Evolutionary conservation across 78 protist species (phyloP).

Genomic region (slime mould (Dictyostelium discoideum)): dicty_2.7 NC_007091.3:92501-93000

Average conservation of each 20-base stretch:
- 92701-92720: slow-evolving; percentile 62
- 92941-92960: slow-evolving; percentile 35
- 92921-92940: slow-evolving; percentile 58
- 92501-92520: slow-evolving; percentile 65
- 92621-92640: slow-evolving; percentile 54
- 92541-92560: slow-evolving; percentile 1
- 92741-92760: slow-evolving; percentile 10
- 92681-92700: slow-evolving; percentile 22
- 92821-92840: too few relatives aligned
- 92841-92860: neutral
- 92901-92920: slow-evolving; percentile 78
- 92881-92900: slow-evolving; percentile 16
- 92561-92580: slow-evolving; percentile 59
- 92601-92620: slow-evolving; percentile 64
- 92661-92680: slow-evolving; percentile 29
- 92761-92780: slow-evolving; percentile 45
- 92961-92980: slow-evolving; percentile 24
- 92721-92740: slow-evolving; percentile 46
- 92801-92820: too few relatives aligned
- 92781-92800: too few relatives aligned
- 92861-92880: neutral
- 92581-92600: slow-evolving; percentile 61
- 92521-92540: slow-evolving; percentile 65
- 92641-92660: slow-evolving; percentile 50
- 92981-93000: slow-evolving; percentile 24